These are phyloP conservation scores for Knoxdaviesia capensis DNA, from an alignment of 2,329 filamentous ascomycete genomes.

Conservation along the genomic window DNA sequence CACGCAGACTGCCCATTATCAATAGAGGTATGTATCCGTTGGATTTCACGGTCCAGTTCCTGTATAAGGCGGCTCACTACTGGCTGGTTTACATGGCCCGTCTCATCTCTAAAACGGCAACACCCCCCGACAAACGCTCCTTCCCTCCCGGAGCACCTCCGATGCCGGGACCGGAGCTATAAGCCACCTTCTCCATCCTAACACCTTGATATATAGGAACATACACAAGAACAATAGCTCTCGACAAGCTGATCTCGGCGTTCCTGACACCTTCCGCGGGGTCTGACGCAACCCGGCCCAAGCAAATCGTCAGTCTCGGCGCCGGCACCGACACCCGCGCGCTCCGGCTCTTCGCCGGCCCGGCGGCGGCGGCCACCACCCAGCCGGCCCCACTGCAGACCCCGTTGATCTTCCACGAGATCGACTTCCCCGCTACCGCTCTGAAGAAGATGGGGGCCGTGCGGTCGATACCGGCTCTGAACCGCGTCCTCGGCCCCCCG, in stretches of 20 bases:
- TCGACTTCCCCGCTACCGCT: conserved; percentile 71
- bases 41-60: too few relatives aligned
- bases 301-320: conserved; percentile 79
- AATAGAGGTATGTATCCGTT: conserved; percentile 50
- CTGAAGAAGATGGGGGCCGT: conserved; percentile 38
- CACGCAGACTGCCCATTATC: conserved; percentile 66
- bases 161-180: too few relatives aligned
- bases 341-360: conserved; percentile 46
- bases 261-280: conserved; percentile 37
- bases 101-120: too few relatives aligned
- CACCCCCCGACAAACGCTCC: too few relatives aligned
- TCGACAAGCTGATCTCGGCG: conserved; percentile 54
- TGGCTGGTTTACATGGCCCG: too few relatives aligned
- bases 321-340: conserved; percentile 85
- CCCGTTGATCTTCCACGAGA: conserved; percentile 60
- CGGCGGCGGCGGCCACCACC: conserved; percentile 10
- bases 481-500: conserved; percentile 13
- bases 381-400: too few relatives aligned
- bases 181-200: too few relatives aligned
- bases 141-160: too few relatives aligned
- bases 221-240: conserved; percentile 71
- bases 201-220: conserved; percentile 37
- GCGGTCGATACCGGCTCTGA: conserved; percentile 22
- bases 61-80: too few relatives aligned
- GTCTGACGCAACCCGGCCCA: conserved; percentile 9